phyloP scores from a whole-genome alignment of 352 stramenopile genomes.

The Blastocystis hominis region DNA sequence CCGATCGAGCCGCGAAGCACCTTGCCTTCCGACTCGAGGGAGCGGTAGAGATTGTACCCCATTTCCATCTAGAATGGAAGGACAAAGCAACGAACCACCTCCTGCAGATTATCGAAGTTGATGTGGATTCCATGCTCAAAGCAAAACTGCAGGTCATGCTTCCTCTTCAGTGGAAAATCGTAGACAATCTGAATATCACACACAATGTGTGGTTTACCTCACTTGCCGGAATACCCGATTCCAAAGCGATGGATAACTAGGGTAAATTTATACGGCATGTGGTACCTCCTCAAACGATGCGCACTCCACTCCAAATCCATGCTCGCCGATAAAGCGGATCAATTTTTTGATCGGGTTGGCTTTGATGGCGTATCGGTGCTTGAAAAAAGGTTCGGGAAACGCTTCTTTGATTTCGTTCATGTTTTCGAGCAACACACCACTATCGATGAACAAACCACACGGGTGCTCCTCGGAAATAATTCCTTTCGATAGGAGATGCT shows the following conservation, averaged over 20 bases:
- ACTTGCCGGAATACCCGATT: not conserved
- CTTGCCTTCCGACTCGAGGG: not conserved
- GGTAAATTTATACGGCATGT: slow-evolving; percentile 50
- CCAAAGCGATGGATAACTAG: not conserved
- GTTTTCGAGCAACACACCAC: not conserved
- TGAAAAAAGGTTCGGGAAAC: slow-evolving; percentile 42
- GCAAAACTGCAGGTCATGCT: slow-evolving; percentile 71
- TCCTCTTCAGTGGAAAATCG: slow-evolving; percentile 80
- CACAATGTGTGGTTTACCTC: not conserved
- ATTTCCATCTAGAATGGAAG: slow-evolving; percentile 19
- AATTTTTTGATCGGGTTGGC: slow-evolving; percentile 76
- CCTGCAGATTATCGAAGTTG: slow-evolving; percentile 82
- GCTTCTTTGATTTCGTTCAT: slow-evolving; percentile 34
- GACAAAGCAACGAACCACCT: slow-evolving; percentile 64
- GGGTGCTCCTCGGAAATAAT: not conserved
- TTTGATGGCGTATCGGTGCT: slow-evolving; percentile 68
- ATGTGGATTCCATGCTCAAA: slow-evolving; percentile 73
- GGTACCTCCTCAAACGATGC: slow-evolving; percentile 64
- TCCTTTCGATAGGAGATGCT: not conserved
- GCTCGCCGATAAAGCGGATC: slow-evolving; percentile 61
- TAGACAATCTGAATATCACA: slow-evolving; percentile 68
- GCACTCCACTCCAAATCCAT: slow-evolving; percentile 64
- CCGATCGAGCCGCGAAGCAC: slow-evolving; percentile 65
- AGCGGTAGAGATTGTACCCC: slow-evolving; percentile 1
- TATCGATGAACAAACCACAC: slow-evolving; percentile 31